A percentile compares a stretch with the other conserved stretches of the same genome.
These are phyloP conservation scores for Pneumocystis jirovecii DNA, from an alignment of 1,139 yeast genomes.

Conservation along the genomic window DNA sequence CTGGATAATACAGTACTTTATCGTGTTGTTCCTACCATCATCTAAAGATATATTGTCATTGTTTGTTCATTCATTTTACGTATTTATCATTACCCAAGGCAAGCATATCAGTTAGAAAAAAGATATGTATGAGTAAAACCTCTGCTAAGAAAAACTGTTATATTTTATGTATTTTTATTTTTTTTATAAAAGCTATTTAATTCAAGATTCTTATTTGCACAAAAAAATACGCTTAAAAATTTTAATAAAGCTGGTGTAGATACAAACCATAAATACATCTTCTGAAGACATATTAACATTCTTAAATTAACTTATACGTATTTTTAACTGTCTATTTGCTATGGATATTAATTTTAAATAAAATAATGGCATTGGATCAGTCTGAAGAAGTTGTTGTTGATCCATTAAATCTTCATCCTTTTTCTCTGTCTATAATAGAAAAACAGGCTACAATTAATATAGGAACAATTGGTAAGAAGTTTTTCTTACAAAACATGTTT, in stretches of 20 bases:
- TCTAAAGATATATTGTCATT: background rate
- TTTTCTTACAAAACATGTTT: background rate
- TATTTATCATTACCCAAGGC: background rate
- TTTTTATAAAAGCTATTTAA: background rate
- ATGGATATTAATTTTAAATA: background rate
- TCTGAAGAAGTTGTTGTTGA: slow-evolving; percentile 4
- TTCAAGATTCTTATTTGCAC: background rate
- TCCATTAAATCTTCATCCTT: slow-evolving; percentile 8
- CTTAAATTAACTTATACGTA: background rate
- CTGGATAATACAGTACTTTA: slow-evolving; percentile 1
- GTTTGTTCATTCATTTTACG: background rate
- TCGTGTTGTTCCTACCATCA: background rate
- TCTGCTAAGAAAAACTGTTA: background rate
- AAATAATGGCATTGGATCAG: background rate
- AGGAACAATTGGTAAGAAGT: slow-evolving; percentile 69
- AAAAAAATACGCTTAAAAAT: background rate
- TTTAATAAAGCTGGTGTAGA: background rate
- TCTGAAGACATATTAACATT: background rate
- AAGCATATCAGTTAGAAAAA: background rate
- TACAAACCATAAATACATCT: background rate
- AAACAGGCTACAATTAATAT: slow-evolving; percentile 92
- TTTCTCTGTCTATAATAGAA: slow-evolving; percentile 7
- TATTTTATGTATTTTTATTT: background rate
- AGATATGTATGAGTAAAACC: background rate
- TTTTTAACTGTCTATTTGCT: background rate